Base-by-base conservation (phyloP, 768 basidiomycete species). In the Galerina sulciceps region DNA sequence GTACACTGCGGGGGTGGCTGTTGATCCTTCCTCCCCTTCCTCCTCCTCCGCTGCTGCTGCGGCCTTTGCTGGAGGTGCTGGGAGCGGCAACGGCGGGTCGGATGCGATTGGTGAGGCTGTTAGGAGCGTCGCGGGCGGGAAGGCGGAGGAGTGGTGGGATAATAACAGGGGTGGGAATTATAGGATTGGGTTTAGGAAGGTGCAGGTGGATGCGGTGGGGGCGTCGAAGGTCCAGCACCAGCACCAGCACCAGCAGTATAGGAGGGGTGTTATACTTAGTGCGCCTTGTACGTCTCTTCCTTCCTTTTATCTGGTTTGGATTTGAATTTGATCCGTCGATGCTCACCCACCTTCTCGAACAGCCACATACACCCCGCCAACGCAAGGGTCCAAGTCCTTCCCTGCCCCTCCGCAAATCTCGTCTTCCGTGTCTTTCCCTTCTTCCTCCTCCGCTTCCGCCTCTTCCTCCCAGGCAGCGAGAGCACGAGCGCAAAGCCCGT, bases 111-210 rank as follows among this genome's bases (percentile, higher is more conserved):
- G 11, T 20, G 35, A n/a, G 34, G 11, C 8, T 1, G 17, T 10
- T 4, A 22, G 5, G 11, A 47, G n/a, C 2, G 46, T 18, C 67
- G 65, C 74, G 2, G 18, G 36, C 68, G 72, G 81, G 67, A 68
- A 73, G 8, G 84, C 80, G 15, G 83, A 84, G 1, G 96, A 99
- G 76, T 91, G 89, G 82, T 99, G 96, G 96, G 96, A 99, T 75
- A 96, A 94, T 70, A 96, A 96, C 65, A 73, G 64, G 3, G 88
- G 87, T 0, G 62, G 70, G 61, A 96, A 99, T 70, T 98, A 96
- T 77, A 77, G 82, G 22, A 75, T 97, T 52, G 79, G 74, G 22
- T 99, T 98, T 55, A 23, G 55, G 60, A 66, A 62, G 59, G 61
- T 26, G 60, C 53, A 8, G 44, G 45, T 31, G 9, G 59, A 47